Evolutionary conservation across 768 basidiomycete species (phyloP).

Genomic region (Dendrothele bispora): DNA sequence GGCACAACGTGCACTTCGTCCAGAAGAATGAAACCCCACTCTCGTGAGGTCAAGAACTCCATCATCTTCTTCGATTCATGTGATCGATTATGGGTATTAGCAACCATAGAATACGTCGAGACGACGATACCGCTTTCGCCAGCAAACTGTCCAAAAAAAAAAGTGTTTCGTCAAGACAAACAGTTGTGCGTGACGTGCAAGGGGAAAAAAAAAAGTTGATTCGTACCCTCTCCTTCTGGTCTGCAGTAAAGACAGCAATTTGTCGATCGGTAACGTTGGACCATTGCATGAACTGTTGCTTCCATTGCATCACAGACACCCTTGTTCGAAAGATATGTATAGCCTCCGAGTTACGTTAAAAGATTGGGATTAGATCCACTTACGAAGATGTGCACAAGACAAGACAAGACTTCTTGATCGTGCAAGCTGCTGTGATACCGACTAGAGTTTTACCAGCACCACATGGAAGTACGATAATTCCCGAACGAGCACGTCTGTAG

Average conservation of each 20-base stretch:
- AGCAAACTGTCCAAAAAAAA: conserved; percentile 63
- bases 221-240: conserved; percentile 92
- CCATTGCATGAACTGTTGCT: conserved; percentile 97
- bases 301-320: conserved; percentile 98
- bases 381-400: conserved; percentile 98
- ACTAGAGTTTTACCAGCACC: conserved; percentile 99
- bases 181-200: neutral
- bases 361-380: too few relatives aligned
- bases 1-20: conserved; percentile 99
- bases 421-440: conserved; percentile 99
- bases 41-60: conserved; percentile 97
- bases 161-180: neutral
- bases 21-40: conserved; percentile 97
- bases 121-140: conserved; percentile 98
- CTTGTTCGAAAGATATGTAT: conserved; percentile 35
- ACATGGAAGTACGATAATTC: conserved; percentile 97
- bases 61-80: conserved; percentile 99
- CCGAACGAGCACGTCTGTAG: conserved; percentile 90
- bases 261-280: conserved; percentile 96
- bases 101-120: conserved; percentile 99
- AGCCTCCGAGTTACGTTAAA: too few relatives aligned
- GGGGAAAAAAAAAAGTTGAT: neutral
- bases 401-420: conserved; percentile 97
- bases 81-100: conserved; percentile 97
- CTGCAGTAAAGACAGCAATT: conserved; percentile 96